A percentile compares a stretch with the other conserved stretches of the same genome.
These are phyloP conservation scores for Parsonsia alboflavescens DNA, from an alignment of 257 asterid genomes.

Conservation along the genomic window DNA sequence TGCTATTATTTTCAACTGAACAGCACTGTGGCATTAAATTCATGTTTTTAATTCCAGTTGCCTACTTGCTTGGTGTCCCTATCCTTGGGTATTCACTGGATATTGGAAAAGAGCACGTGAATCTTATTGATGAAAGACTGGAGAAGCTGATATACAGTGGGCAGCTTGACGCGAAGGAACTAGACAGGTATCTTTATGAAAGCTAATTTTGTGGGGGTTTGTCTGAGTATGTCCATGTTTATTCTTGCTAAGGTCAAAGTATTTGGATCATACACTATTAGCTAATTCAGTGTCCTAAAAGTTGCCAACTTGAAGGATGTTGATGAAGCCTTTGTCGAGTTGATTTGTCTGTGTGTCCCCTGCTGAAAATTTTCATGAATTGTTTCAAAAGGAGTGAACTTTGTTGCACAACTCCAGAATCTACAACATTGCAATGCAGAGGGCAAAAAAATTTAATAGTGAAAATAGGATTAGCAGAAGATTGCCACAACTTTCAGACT, in stretches of 20 bases:
- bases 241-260: not conserved
- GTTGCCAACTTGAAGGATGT: not conserved
- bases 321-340: not conserved
- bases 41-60: slow-evolving; percentile 37
- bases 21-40: slow-evolving; percentile 2
- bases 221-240: not conserved
- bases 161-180: slow-evolving; percentile 86
- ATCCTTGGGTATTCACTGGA: slow-evolving; percentile 91
- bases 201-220: not conserved
- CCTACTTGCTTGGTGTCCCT: slow-evolving; percentile 85
- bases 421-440: not conserved
- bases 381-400: not conserved
- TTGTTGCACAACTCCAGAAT: not conserved
- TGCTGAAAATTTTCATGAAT: not conserved
- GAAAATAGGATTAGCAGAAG: not conserved
- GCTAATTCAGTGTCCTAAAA: not conserved
- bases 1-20: not conserved
- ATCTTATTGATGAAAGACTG: slow-evolving; percentile 76
- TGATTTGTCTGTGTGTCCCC: not conserved
- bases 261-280: not conserved
- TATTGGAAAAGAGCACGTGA: slow-evolving; percentile 89
- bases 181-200: slow-evolving; percentile 65
- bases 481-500: not conserved
- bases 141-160: slow-evolving; percentile 93
- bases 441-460: not conserved